Evolutionary conservation across 768 basidiomycete genomes (phyloP), one percentile per base, ranked within the genome.

Genomic region (Boletus rufocinnamomeus): DNA sequence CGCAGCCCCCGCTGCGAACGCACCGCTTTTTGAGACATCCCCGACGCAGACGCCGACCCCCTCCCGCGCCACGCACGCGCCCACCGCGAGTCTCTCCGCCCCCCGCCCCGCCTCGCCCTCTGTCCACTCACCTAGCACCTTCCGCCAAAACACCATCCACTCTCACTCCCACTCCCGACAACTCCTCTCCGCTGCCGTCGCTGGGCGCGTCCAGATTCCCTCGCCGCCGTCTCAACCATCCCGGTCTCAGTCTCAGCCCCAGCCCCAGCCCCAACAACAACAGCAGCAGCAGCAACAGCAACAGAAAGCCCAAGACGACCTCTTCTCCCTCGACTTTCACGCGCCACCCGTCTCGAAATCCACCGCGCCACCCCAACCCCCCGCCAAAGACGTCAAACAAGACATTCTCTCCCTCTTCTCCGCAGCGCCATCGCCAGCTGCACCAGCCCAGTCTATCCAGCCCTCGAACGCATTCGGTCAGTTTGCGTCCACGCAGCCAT

Each of bases 321-420:
- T 96, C 9, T 95, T 95, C 70, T 84, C 87, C 28, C 85, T 95
- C 54, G 93, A 95, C 72, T 96, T 95, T 73, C 88, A 89, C 63
- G 78, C 85, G 1, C 85, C 89, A 1, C 45, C 77, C 9, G 30
- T 61, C 10, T 64, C 65, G 6, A 68, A 57, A 54, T n/a, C 68
- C 4, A 23, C 72, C 2, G 4, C 11, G 19, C 54, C 75, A 1
- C 60, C 64, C 2, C 67, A 75, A 17, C 72, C 69, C 45, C 77
- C 80, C 0, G 81, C 80, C 70, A 91, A 90, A 67, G 88, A 91
- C 65, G 81, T 87, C 46, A 95, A 93, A 64, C 82, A 91, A 54
- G 89, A 95, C 63, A 95, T 95, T 62, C 77, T 95, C 19, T 91
- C 91, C 0, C 80, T 95, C 43, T 94, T 91, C 72, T 84, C 89